phyloP scores from a whole-genome alignment of 345 rosid genomes.

The Syzygium jambos region DNA sequence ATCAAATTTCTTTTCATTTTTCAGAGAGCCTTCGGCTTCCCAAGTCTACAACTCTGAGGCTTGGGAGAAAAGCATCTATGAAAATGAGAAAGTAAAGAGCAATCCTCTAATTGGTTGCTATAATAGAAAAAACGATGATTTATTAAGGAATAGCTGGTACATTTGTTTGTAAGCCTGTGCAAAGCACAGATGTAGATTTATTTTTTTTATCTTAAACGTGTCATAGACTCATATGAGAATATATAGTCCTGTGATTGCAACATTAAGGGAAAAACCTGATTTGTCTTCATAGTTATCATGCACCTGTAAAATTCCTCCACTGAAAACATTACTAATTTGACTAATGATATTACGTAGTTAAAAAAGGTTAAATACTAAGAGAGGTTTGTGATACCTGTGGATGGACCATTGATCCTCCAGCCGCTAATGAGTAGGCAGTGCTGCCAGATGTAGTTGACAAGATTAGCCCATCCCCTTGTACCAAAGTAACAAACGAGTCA shows the following conservation, averaged over 20 bases:
- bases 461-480: conserved; percentile 97
- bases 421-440: conserved; percentile 97
- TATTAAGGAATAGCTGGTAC: not conserved
- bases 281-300: not conserved
- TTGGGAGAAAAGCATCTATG: not conserved
- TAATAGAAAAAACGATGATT: not conserved
- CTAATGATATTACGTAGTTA: not conserved
- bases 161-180: not conserved
- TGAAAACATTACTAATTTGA: not conserved
- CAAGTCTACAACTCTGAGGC: not conserved
- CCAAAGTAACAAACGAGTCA: conserved; percentile 87
- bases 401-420: conserved; percentile 99
- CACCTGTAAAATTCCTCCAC: not conserved
- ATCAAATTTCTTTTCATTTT: not conserved
- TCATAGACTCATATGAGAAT: not conserved
- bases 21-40: not conserved
- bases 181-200: not conserved
- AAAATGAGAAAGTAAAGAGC: not conserved
- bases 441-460: conserved; percentile 97
- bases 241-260: not conserved
- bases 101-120: not conserved
- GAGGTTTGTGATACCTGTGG: conserved; percentile 62
- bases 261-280: not conserved
- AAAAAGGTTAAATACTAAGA: not conserved
- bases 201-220: not conserved